Conservation (phyloP, 2,329 filamentous ascomycete genomes). For the Dothideomycetidae sp. region DNA sequence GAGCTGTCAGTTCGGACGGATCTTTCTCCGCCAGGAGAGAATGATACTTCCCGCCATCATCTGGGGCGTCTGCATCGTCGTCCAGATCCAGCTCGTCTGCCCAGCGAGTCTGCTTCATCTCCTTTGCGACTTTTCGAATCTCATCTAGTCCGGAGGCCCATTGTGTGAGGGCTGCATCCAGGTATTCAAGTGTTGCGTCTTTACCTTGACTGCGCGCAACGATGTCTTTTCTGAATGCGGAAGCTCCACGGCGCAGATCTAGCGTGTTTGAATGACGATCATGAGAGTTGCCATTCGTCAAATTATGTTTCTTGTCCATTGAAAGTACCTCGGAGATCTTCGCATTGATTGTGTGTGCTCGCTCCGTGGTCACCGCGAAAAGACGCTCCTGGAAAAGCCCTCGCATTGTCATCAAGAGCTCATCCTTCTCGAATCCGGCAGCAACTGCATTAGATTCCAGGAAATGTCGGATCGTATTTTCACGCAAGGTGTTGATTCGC, state of each 20-base stretch:
- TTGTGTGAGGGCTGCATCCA: conserved; percentile 49
- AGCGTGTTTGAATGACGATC: conserved; percentile 13
- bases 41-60: conserved; percentile 40
- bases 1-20: conserved; percentile 43
- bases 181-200: conserved; percentile 49
- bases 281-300: conserved; percentile 16
- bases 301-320: conserved; percentile 1
- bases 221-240: conserved; percentile 54
- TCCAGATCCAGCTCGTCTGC: conserved; percentile 54
- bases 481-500: conserved; percentile 5
- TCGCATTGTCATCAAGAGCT: conserved; percentile 10
- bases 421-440: conserved; percentile 10
- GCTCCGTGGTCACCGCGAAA: background rate
- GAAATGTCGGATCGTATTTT: conserved; percentile 8
- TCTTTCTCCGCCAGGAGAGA: conserved; percentile 58
- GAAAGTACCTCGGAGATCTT: background rate
- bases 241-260: conserved; percentile 18
- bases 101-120: conserved; percentile 56
- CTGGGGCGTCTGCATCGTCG: conserved; percentile 40
- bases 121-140: conserved; percentile 47
- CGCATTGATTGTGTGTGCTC: background rate
- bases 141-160: conserved; percentile 66
- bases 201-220: conserved; percentile 58
- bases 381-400: conserved; percentile 9
- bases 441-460: conserved; percentile 9